phyloP scores from a whole-genome alignment of 306 rosid species.

The Castanea crenata region DNA sequence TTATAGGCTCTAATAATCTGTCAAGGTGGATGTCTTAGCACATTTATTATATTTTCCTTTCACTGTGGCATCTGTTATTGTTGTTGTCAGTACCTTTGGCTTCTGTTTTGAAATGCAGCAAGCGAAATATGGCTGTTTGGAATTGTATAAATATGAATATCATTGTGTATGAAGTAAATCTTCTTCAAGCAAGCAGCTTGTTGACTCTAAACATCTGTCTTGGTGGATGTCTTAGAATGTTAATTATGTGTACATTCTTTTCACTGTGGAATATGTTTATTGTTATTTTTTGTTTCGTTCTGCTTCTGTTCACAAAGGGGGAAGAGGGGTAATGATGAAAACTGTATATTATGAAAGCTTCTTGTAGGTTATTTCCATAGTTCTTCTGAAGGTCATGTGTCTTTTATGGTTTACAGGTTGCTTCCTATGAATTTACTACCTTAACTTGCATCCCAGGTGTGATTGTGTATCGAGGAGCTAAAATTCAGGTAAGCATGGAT shows the following conservation, averaged over 20 bases:
- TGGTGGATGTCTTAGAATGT: background rate
- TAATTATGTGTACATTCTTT: background rate
- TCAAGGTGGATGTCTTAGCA: background rate
- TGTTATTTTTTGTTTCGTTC: background rate
- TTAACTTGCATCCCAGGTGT: slow-evolving; percentile 98
- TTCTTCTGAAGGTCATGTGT: slow-evolving; percentile 23
- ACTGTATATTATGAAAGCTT: background rate
- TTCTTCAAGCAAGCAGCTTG: background rate
- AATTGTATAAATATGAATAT: background rate
- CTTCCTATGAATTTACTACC: slow-evolving; percentile 96
- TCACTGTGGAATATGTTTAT: background rate
- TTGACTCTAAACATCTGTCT: background rate
- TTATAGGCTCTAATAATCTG: background rate
- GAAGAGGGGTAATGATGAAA: background rate
- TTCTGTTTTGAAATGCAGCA: background rate
- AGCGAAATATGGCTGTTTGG: background rate
- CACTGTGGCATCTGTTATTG: background rate
- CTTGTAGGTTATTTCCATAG: slow-evolving; percentile 15
- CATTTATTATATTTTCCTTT: background rate
- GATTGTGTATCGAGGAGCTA: slow-evolving; percentile 84
- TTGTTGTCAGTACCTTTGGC: background rate
- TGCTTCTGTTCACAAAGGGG: background rate
- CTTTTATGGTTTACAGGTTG: slow-evolving; percentile 63
- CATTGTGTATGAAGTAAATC: background rate
- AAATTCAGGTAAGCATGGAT: slow-evolving; percentile 70